Conservation (phyloP, 345 rosid species). For the Linum usitatissimum region DNA sequence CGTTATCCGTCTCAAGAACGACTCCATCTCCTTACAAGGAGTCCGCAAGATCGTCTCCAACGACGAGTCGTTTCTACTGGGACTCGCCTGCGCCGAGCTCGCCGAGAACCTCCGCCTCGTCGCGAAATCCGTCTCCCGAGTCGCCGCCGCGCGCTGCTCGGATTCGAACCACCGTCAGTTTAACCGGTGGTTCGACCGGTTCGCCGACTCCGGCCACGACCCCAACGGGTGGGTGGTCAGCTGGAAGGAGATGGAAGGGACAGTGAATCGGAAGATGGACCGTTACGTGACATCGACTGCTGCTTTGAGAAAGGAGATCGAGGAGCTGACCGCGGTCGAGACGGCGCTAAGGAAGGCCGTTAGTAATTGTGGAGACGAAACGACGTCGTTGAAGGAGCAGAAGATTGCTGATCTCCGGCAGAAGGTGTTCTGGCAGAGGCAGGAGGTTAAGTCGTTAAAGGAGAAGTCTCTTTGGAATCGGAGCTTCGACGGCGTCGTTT, state of each 20-base stretch:
- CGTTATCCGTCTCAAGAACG: constrained; percentile 48
- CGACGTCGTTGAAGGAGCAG: constrained; percentile 25
- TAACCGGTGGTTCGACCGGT: constrained; percentile 38
- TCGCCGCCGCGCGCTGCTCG: constrained; percentile 44
- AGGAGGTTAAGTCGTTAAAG: constrained; percentile 65
- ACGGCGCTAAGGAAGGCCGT: constrained; percentile 35
- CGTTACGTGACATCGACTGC: constrained; percentile 57
- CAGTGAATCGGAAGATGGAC: constrained; percentile 55
- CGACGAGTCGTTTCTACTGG: constrained; percentile 70
- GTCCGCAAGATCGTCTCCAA: constrained; percentile 68
- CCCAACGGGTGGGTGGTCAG: constrained; percentile 49
- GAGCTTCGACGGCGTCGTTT: constrained; percentile 55
- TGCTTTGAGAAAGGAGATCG: constrained; percentile 63
- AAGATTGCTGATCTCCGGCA: constrained; percentile 59
- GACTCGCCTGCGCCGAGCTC: constrained; percentile 78
- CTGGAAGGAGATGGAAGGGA: constrained; percentile 54
- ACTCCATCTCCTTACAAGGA: constrained; percentile 60
- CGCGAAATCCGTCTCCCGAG: constrained; percentile 49
- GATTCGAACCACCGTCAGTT: constrained; percentile 40
- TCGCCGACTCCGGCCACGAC: constrained; percentile 60
- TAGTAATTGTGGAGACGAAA: constrained; percentile 13
- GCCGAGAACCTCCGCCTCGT: constrained; percentile 43
- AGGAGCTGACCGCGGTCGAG: constrained; percentile 57
- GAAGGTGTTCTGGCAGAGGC: constrained; percentile 52
- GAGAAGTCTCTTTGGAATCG: constrained; percentile 81